A percentile compares a stretch with the other conserved stretches of the same genome.
These are phyloP conservation scores for Actinomucor elegans DNA, from an alignment of 371 early-diverging fungal species.

Conservation along the genomic window DNA sequence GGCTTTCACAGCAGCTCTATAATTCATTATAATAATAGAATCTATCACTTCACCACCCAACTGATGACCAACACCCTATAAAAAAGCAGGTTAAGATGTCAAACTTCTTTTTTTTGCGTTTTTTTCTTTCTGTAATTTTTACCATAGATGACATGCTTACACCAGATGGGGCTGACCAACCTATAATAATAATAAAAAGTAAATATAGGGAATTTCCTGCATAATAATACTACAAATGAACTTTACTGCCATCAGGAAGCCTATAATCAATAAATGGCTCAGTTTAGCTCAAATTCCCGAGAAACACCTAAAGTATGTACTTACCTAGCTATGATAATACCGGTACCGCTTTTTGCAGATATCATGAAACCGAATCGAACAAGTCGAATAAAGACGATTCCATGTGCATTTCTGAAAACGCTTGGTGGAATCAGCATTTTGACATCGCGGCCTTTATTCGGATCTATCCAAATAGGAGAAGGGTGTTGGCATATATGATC, in stretches of 20 bases:
- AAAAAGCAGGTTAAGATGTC: neutral
- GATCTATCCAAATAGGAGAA: slow-evolving; percentile 7
- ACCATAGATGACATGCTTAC: slow-evolving; percentile 39
- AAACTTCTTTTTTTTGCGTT: neutral
- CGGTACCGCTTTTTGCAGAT: slow-evolving; percentile 37
- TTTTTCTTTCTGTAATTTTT: slow-evolving; percentile 9
- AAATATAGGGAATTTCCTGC: neutral
- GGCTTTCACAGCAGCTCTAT: slow-evolving; percentile 40
- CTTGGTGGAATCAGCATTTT: slow-evolving; percentile 30
- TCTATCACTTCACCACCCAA: slow-evolving; percentile 40
- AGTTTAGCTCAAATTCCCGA: no score
- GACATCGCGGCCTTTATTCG: slow-evolving; percentile 26
- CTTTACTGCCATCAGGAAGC: slow-evolving; percentile 41
- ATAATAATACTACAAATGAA: no score
- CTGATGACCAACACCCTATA: slow-evolving; percentile 38
- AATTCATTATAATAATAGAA: slow-evolving; percentile 45
- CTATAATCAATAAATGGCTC: slow-evolving; percentile 4
- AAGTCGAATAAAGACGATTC: slow-evolving; percentile 37
- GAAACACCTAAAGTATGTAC: no score
- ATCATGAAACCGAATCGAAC: slow-evolving; percentile 32
- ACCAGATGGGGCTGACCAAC: slow-evolving; percentile 49
- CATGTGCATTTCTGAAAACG: slow-evolving; percentile 37
- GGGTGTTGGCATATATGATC: neutral
- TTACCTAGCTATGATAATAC: slow-evolving; percentile 46
- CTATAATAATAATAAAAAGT: slow-evolving; percentile 10